Evolutionary conservation across 176 grass and related monocot genomes (phyloP).

Genomic region (Zea luxurians): DNA sequence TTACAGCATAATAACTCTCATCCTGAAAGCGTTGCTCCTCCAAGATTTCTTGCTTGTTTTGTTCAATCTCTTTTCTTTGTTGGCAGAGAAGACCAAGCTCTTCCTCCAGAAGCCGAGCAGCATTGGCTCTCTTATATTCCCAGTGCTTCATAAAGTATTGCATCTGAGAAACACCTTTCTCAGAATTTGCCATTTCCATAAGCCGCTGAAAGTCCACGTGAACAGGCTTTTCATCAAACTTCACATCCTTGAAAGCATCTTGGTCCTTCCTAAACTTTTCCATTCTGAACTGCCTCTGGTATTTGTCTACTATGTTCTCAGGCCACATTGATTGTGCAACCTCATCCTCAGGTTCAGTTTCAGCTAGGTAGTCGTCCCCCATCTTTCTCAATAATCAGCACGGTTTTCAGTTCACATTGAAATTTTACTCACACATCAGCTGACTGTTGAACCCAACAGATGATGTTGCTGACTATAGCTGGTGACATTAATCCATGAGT

Average conservation of each 20-base stretch:
- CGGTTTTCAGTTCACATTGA: conserved; percentile 24
- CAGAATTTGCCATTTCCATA: conserved; percentile 61
- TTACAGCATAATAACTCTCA: conserved; percentile 67
- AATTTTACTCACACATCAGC: conserved; percentile 17
- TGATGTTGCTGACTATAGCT: not conserved
- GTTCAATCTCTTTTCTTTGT: conserved; percentile 77
- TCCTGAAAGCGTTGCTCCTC: conserved; percentile 63
- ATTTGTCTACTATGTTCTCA: conserved; percentile 57
- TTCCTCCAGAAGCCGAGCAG: conserved; percentile 61
- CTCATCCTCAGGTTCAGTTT: conserved; percentile 55
- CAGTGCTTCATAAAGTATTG: conserved; percentile 72
- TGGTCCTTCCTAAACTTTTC: conserved; percentile 47
- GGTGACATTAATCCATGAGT: not conserved
- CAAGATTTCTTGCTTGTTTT: conserved; percentile 75
- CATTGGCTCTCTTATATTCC: conserved; percentile 52
- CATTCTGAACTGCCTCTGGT: conserved; percentile 66
- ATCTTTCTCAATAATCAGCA: conserved; percentile 44
- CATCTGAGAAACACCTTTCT: conserved; percentile 67
- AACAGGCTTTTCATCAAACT: conserved; percentile 40
- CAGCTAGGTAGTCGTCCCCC: conserved; percentile 54
- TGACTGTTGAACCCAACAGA: not conserved
- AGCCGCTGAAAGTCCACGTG: conserved; percentile 52
- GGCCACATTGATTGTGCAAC: conserved; percentile 83
- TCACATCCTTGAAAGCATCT: conserved; percentile 66
- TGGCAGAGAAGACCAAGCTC: conserved; percentile 60